These are phyloP conservation scores for Pterocarpus macrocarpus DNA, from an alignment of 306 rosid genomes.

Conservation along the genomic window DNA sequence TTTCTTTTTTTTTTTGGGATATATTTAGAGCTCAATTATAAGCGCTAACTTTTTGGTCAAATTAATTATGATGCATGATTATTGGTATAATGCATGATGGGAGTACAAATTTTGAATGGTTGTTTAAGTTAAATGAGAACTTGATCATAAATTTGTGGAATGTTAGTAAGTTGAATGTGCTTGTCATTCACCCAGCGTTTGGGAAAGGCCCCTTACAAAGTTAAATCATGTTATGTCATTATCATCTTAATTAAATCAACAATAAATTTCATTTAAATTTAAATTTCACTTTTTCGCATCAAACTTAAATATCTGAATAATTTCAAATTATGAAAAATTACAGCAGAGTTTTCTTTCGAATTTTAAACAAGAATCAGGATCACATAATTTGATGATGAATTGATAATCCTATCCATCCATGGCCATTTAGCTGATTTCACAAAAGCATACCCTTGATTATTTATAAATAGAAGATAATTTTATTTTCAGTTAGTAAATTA, in stretches of 20 bases:
- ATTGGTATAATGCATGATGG: no score
- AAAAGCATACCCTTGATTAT: not conserved
- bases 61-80: constrained; percentile 3
- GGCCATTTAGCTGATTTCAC: constrained; percentile 6
- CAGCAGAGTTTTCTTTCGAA: not conserved
- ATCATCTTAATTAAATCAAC: not conserved
- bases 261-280: not conserved
- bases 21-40: no score
- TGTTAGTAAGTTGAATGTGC: not conserved
- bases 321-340: not conserved
- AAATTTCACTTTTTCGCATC: not conserved
- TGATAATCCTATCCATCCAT: not conserved
- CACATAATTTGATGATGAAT: not conserved
- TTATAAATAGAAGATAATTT: not conserved
- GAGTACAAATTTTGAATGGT: not conserved
- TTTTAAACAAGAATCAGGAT: constrained; percentile 6
- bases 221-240: not conserved
- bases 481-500: not conserved
- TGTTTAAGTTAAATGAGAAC: not conserved
- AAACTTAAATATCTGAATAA: not conserved
- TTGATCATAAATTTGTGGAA: not conserved
- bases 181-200: constrained; percentile 3
- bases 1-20: not conserved
- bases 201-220: not conserved
- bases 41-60: not conserved